phyloP scores from a whole-genome alignment of 176 grass and related monocot species.

The Raddia distichophylla region DNA sequence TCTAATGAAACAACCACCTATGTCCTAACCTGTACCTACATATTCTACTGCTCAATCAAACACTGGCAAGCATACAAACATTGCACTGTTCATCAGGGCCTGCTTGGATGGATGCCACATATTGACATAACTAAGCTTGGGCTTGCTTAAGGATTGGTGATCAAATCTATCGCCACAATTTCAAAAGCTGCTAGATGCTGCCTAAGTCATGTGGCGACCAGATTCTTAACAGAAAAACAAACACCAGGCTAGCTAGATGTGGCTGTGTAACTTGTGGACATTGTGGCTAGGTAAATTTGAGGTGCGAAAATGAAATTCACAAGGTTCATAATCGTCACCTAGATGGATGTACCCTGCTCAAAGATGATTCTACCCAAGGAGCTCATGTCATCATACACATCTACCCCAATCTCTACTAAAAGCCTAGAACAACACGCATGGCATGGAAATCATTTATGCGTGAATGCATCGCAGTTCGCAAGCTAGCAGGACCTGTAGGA shows the following conservation, averaged over 20 bases:
- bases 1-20: background rate
- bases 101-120: too few relatives aligned
- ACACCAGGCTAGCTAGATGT: too few relatives aligned
- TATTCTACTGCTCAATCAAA: background rate
- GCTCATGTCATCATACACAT: background rate
- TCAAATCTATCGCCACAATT: too few relatives aligned
- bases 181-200: too few relatives aligned
- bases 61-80: conserved; percentile 10
- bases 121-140: too few relatives aligned
- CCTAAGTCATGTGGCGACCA: too few relatives aligned
- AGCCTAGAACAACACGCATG: background rate
- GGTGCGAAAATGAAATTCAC: background rate
- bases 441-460: background rate
- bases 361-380: background rate
- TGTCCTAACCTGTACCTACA: background rate
- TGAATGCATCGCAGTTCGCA: background rate
- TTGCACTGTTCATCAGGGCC: background rate
- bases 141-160: too few relatives aligned
- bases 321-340: background rate
- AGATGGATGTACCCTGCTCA: background rate
- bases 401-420: background rate
- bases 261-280: too few relatives aligned
- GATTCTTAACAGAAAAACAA: too few relatives aligned
- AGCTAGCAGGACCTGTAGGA: conserved; percentile 64
- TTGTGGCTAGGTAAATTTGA: too few relatives aligned